phyloP scores from a whole-genome alignment of 2,329 filamentous ascomycete species.

The Exserohilum rostratum region DNA sequence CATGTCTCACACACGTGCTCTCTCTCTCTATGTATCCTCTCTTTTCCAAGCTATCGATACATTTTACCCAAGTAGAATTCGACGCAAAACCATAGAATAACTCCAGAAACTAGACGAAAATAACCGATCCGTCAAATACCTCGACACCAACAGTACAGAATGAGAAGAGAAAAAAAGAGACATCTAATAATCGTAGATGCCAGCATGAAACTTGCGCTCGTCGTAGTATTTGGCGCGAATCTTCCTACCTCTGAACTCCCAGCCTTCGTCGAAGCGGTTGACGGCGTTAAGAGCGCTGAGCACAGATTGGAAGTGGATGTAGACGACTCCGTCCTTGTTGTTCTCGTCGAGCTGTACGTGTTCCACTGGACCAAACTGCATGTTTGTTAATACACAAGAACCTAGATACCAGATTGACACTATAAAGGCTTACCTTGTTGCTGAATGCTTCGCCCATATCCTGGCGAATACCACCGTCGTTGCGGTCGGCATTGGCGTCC shows the following conservation, averaged over 20 bases:
- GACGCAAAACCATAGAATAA: too few relatives aligned
- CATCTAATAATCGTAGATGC: constrained; percentile 37
- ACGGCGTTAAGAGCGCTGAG: constrained; percentile 86
- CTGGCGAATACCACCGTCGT: constrained; percentile 73
- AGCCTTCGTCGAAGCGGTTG: constrained; percentile 86
- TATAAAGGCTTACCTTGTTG: constrained; percentile 63
- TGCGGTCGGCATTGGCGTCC: constrained; percentile 71
- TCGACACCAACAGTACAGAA: not conserved
- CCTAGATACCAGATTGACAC: not conserved
- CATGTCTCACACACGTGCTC: too few relatives aligned
- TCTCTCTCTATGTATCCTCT: too few relatives aligned
- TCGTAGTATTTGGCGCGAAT: constrained; percentile 86
- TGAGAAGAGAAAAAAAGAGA: not conserved
- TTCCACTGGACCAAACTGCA: constrained; percentile 80
- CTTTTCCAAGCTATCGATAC: too few relatives aligned
- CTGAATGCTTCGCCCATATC: constrained; percentile 95
- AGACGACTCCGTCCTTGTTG: constrained; percentile 70
- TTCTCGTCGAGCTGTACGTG: constrained; percentile 71
- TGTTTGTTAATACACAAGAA: constrained; percentile 9
- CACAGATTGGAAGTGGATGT: constrained; percentile 89
- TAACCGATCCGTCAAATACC: too few relatives aligned
- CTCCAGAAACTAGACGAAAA: too few relatives aligned
- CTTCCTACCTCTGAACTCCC: constrained; percentile 88
- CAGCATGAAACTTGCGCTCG: constrained; percentile 76
- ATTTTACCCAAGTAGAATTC: too few relatives aligned